Conservation (phyloP, 495 filamentous ascomycete genomes). For the Penicillium turbatum region DNA sequence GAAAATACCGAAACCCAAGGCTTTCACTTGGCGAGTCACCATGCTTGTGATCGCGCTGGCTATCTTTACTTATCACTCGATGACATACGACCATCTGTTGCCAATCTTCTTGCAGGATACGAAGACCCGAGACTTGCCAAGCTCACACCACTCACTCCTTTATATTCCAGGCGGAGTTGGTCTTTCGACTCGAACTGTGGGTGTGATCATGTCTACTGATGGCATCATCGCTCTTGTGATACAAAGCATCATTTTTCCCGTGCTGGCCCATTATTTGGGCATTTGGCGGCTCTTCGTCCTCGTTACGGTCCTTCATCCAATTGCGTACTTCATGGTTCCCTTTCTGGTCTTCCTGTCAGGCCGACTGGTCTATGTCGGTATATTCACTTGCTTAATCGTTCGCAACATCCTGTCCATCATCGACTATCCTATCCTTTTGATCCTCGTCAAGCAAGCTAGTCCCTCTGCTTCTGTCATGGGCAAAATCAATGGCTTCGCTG, state of each 20-base stretch:
- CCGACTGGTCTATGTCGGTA: conserved; percentile 55
- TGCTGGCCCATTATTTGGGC: conserved; percentile 65
- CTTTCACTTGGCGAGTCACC: conserved; percentile 62
- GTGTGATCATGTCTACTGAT: conserved; percentile 75
- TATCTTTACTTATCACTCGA: conserved; percentile 83
- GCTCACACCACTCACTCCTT: conserved; percentile 35
- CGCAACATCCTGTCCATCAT: conserved; percentile 75
- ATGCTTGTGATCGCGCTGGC: conserved; percentile 68
- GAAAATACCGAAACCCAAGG: conserved; percentile 36
- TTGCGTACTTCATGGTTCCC: conserved; percentile 72
- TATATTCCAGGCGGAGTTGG: conserved; percentile 72
- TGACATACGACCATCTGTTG: conserved; percentile 81
- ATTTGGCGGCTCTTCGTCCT: conserved; percentile 68
- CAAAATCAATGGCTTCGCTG: conserved; percentile 77
- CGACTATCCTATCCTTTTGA: conserved; percentile 72
- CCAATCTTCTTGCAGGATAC: conserved; percentile 82
- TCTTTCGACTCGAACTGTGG: conserved; percentile 66
- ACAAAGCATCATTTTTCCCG: conserved; percentile 71
- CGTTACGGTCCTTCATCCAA: conserved; percentile 69
- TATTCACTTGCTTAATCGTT: conserved; percentile 66
- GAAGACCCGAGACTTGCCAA: conserved; percentile 26
- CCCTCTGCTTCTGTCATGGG: conserved; percentile 63
- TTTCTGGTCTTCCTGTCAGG: conserved; percentile 60
- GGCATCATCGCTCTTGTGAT: conserved; percentile 75
- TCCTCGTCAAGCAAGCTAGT: conserved; percentile 79